Evolutionary conservation across 2,329 filamentous ascomycete species (phyloP), one percentile per base, ranked within the genome.

Genomic region (Paecilomyces sp.): DNA sequence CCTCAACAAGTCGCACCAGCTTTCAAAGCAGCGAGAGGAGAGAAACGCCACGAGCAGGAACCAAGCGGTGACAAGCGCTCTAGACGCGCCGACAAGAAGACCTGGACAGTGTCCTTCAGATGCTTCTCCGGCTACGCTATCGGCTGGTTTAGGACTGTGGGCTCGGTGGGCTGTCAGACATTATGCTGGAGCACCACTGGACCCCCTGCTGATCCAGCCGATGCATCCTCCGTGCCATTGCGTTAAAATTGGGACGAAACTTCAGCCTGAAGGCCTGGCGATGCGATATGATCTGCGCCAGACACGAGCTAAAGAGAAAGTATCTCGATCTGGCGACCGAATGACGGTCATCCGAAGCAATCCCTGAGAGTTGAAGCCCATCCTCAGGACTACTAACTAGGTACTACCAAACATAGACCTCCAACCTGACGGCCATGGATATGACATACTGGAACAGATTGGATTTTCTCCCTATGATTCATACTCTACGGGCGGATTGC

Each of bases 31-130:
- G 58, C 58, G 58, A 59, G 51, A 60, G 60, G 15, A 33, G 9
- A 31, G 60, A 65, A 34, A 53, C 58, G 62, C 57, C 61, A 58
- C 57, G 47, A 58, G 56, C 31, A 59, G 25, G 57, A 59, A 59
- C 52, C 34, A 63, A 67, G 63, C 63, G 67, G 58, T 28, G 50
- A 65, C 68, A 73, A 72, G 69, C 70, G 70, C 71, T 68, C 64
- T 70, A 72, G 64, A 70, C 70, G 70, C 71, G 64, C 57, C 60
- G 58, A 64, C 41, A 55, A 57, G 54, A 15, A 53, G 28, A 53
- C 59, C 61, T 60, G 63, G 62, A 54, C 57, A 60, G 41, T 60
- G 41, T 36, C 34, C 28, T 22, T 41, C 55, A 36, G 24, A 55
- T 57, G n/a, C 52, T 59, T 54, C 33, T 53, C 31, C 50, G 57